These are phyloP conservation scores for Leishmania tarentolae DNA, from an alignment of 208 protist genomes.

Conservation along the genomic window DNA sequence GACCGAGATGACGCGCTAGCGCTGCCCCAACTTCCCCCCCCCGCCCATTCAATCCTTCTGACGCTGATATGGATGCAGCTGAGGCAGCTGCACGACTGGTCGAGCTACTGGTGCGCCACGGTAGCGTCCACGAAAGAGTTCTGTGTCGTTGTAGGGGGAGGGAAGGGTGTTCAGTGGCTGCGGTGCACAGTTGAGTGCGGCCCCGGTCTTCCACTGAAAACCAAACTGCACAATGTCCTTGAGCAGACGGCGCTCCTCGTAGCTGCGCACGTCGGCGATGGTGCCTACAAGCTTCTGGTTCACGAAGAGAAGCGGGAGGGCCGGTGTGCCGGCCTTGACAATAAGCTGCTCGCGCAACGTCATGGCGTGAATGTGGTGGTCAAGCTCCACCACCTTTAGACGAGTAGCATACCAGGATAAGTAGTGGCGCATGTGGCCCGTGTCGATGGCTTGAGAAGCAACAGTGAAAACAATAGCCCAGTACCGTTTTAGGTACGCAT, in stretches of 20 bases:
- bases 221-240: slow-evolving; percentile 92
- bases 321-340: slow-evolving; percentile 38
- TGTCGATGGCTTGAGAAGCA: slow-evolving; percentile 67
- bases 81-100: slow-evolving; percentile 73
- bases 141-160: slow-evolving; percentile 68
- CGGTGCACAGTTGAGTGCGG: slow-evolving; percentile 26
- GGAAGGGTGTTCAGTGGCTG: slow-evolving; percentile 68
- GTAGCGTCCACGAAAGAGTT: slow-evolving; percentile 83
- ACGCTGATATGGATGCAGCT: slow-evolving; percentile 60
- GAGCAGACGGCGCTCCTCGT: slow-evolving; percentile 70
- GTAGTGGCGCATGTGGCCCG: slow-evolving; percentile 88
- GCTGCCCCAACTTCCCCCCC: background rate
- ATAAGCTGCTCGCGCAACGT: slow-evolving; percentile 61
- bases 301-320: slow-evolving; percentile 86
- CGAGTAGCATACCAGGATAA: slow-evolving; percentile 87
- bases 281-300: slow-evolving; percentile 83
- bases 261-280: slow-evolving; percentile 57
- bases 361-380: slow-evolving; percentile 77
- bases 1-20: background rate
- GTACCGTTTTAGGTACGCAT: slow-evolving; percentile 75
- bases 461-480: slow-evolving; percentile 89
- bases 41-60: slow-evolving; percentile 19
- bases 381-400: slow-evolving; percentile 85
- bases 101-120: slow-evolving; percentile 70
- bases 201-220: slow-evolving; percentile 84